phyloP scores from a whole-genome alignment of 345 rosid species.

The Bruguiera sexangula region DNA sequence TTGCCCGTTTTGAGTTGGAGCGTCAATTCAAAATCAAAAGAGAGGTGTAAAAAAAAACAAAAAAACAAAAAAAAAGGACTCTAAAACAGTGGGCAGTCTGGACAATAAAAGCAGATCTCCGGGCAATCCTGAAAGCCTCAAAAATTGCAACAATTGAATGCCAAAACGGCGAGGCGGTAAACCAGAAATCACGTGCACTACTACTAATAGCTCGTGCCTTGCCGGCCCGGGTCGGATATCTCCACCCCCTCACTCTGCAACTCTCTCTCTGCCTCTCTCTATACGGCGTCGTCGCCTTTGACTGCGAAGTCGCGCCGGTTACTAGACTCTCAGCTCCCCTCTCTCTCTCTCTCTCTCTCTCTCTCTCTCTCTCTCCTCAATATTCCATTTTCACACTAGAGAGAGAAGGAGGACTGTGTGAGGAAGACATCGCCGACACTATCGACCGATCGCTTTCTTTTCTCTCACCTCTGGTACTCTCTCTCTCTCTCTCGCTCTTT shows the following conservation, averaged over 20 bases:
- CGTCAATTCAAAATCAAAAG: not conserved
- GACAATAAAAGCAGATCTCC: not conserved
- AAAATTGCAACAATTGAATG: not conserved
- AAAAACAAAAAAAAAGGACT: not conserved
- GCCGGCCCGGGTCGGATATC: not conserved
- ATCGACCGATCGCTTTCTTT: not conserved
- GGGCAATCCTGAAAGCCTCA: not conserved
- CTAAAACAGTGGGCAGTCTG: not conserved
- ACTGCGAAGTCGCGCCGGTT: not conserved
- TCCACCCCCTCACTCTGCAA: too few relatives aligned
- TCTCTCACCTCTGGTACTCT: not conserved
- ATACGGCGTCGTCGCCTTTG: not conserved
- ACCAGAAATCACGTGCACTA: not conserved
- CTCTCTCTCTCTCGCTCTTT: not conserved
- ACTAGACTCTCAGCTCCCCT: not conserved
- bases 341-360: too few relatives aligned
- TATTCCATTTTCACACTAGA: not conserved
- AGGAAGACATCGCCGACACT: too few relatives aligned
- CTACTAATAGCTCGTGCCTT: too few relatives aligned
- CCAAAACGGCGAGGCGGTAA: not conserved
- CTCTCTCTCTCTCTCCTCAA: not conserved
- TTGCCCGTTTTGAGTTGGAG: not conserved
- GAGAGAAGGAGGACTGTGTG: not conserved
- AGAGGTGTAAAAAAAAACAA: not conserved
- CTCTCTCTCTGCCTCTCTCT: too few relatives aligned